Evolutionary conservation across 257 asterid species (phyloP), one percentile per base, ranked within the genome.

Genomic region (Lantana camara): DNA sequence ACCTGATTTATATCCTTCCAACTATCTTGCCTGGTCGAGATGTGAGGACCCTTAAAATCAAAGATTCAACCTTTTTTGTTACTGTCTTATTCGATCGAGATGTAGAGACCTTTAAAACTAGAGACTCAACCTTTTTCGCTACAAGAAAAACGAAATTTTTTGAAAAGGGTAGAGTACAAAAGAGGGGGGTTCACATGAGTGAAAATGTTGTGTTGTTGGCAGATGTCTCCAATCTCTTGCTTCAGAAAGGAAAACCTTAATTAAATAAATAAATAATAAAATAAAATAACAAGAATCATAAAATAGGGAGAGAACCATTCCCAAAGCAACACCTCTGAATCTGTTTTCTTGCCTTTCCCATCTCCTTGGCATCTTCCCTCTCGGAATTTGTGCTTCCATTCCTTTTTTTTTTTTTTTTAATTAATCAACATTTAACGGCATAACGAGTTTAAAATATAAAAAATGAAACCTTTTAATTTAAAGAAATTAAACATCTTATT

Each of bases 301-400:
- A 53, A 27, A 54, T 57, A 24, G 47, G 62, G 34, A 55, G 15
- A 66, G 51, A 54, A 53, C 79, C 71, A 73, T 83, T 74, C 67
- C 85, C 85, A 55, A 72, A 54, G 79, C 78, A 71, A 72, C 63
- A 60, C 47, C 54, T 15, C 67, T 64, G 24, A 44, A 57, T 79
- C 63, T 76, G 79, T 68, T 60, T 55, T 72, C 73, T 68, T 74
- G 73, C 54, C 56, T 44, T 74, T 55, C 70, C 74, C 80, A 75
- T 72, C 70, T 54, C 69, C 66, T 77, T 77, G 85, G 78, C 79
- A 15, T 77, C 72, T 74, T 79, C 74, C 76, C 68, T 50, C 41
- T 64, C 53, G 81, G 77, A 64, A 44, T 74, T 67, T 75, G 78
- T 67, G 77, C 77, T 57, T 56, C 73, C 45, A 44, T 58, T 65